Evolutionary conservation across 2,329 filamentous ascomycete genomes (phyloP).

Genomic region (Scopulariopsis brevicaulis): DNA sequence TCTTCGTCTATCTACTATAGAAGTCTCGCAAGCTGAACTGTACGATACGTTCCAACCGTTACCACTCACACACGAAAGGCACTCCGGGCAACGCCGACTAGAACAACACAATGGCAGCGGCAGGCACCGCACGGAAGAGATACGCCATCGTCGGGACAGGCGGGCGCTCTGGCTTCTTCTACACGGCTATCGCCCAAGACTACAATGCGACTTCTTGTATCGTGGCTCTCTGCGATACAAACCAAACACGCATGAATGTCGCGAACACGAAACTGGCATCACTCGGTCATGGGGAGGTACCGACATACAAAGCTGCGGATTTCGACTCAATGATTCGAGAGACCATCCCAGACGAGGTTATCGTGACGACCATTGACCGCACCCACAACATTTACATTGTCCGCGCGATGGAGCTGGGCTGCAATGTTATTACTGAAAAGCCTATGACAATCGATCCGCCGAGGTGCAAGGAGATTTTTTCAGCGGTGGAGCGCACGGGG

Average conservation of each 20-base stretch:
- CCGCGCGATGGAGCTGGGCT: slow-evolving; percentile 45
- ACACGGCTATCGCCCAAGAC: slow-evolving; percentile 41
- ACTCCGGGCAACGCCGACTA: background rate
- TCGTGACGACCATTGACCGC: slow-evolving; percentile 52
- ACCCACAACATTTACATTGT: slow-evolving; percentile 51
- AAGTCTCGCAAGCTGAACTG: too few relatives aligned
- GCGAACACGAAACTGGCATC: slow-evolving; percentile 35
- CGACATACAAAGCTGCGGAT: slow-evolving; percentile 39
- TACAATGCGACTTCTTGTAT: slow-evolving; percentile 37
- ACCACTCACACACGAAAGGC: too few relatives aligned
- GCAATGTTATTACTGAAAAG: slow-evolving; percentile 52
- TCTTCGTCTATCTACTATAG: too few relatives aligned
- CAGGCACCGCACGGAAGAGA: slow-evolving; percentile 18
- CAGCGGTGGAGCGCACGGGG: slow-evolving; percentile 37
- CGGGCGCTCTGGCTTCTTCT: slow-evolving; percentile 49
- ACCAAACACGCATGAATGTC: slow-evolving; percentile 46
- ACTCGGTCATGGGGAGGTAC: slow-evolving; percentile 34
- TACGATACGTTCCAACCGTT: too few relatives aligned
- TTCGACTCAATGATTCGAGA: slow-evolving; percentile 48
- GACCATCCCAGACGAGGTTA: slow-evolving; percentile 46
- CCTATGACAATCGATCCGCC: slow-evolving; percentile 52
- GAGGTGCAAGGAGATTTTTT: slow-evolving; percentile 40
- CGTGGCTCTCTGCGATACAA: slow-evolving; percentile 48
- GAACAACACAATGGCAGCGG: background rate
- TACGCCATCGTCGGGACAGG: slow-evolving; percentile 50